phyloP scores from a whole-genome alignment of 208 protist genomes.

The Wallacemonas sp. region DNA sequence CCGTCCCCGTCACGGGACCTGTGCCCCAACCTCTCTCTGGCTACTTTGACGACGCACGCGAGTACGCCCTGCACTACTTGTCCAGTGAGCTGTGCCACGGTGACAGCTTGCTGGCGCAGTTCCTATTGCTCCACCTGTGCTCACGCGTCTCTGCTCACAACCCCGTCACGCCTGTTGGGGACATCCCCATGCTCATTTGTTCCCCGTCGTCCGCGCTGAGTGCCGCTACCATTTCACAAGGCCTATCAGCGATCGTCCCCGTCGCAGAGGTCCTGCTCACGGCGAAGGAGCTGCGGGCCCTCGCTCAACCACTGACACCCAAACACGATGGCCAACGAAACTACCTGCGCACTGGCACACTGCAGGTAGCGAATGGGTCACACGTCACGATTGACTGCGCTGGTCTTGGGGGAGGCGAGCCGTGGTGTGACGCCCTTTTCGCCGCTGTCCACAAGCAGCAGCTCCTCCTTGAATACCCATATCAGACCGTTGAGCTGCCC shows the following conservation, averaged over 20 bases:
- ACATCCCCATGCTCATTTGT: conserved; percentile 69
- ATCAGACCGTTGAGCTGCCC: conserved; percentile 62
- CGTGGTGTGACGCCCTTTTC: conserved; percentile 59
- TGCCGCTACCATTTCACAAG: background rate
- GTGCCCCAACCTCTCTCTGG: background rate
- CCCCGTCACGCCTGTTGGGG: conserved; percentile 60
- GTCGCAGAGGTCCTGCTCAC: conserved; percentile 51
- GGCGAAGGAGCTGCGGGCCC: background rate
- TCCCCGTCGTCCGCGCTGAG: conserved; percentile 15
- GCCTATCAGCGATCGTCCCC: conserved; percentile 42
- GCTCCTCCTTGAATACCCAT: conserved; percentile 68
- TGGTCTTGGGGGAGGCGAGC: conserved; percentile 18
- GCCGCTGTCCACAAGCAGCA: conserved; percentile 63
- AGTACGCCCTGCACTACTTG: conserved; percentile 19
- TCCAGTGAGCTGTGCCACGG: conserved; percentile 39
- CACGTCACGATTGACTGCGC: conserved; percentile 77
- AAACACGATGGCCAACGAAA: conserved; percentile 52
- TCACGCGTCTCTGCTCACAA: conserved; percentile 46
- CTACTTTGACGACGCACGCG: conserved; percentile 9
- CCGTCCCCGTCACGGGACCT: conserved; percentile 9
- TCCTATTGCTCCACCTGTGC: conserved; percentile 76
- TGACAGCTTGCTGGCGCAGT: conserved; percentile 63
- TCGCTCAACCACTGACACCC: conserved; percentile 27
- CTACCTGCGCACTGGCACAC: conserved; percentile 58
- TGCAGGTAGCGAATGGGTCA: conserved; percentile 83